Conservation (phyloP, 108 stramenopile species). For the Stephanodiscus triporus region DNA sequence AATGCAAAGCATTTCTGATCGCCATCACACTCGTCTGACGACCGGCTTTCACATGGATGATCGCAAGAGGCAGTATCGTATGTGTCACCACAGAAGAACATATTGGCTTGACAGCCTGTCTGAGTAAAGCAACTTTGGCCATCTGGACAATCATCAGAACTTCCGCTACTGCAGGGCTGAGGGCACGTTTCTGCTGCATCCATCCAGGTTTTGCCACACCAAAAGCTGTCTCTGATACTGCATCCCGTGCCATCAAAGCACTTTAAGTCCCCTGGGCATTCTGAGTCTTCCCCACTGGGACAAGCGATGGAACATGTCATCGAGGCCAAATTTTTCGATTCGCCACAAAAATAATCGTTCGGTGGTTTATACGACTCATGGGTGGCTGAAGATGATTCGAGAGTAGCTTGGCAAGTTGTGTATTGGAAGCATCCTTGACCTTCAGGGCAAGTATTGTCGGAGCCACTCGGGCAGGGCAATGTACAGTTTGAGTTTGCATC, state of each 20-base stretch:
- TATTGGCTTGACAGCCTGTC: constrained; percentile 38
- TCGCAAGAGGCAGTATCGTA: constrained; percentile 39
- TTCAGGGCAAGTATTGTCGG: constrained; percentile 29
- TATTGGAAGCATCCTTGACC: constrained; percentile 44
- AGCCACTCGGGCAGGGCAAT: constrained; percentile 14
- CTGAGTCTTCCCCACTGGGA: constrained; percentile 26
- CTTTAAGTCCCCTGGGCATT: constrained; percentile 43
- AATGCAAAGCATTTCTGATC: constrained; percentile 42
- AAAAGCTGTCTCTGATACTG: constrained; percentile 38
- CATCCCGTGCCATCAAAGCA: constrained; percentile 39
- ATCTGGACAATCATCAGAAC: constrained; percentile 37
- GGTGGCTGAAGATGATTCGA: neutral
- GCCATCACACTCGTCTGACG: constrained; percentile 26
- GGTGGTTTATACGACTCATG: constrained; percentile 20
- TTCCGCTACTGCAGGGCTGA: constrained; percentile 36
- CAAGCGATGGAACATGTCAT: constrained; percentile 45
- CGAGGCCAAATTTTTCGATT: constrained; percentile 32
- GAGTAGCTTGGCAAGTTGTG: constrained; percentile 37
- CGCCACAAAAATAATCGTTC: constrained; percentile 42
- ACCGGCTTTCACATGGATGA: constrained; percentile 19
- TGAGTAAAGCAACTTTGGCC: constrained; percentile 37
- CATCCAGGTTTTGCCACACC: constrained; percentile 39
- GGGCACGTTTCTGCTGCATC: constrained; percentile 35
- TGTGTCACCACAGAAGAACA: constrained; percentile 34
- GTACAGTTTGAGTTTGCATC: constrained; percentile 38